Conservation (phyloP, 768 basidiomycete genomes). For the Kwoniella botswanensis region DNA sequence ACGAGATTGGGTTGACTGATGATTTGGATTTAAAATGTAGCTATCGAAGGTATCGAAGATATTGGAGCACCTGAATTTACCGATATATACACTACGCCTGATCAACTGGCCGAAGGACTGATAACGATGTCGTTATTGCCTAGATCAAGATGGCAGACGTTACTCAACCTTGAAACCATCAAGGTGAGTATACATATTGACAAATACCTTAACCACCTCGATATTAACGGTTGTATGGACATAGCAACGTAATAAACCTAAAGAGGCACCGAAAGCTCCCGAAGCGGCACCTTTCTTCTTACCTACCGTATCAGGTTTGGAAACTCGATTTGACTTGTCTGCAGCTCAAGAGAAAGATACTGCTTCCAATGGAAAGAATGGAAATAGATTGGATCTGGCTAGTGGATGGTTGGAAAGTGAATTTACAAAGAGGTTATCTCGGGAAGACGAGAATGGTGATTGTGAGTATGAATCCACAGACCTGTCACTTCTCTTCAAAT, state of each 20-base stretch:
- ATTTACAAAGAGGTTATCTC: constrained; percentile 70
- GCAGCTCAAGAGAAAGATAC: constrained; percentile 15
- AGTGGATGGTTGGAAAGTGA: constrained; percentile 61
- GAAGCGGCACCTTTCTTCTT: constrained; percentile 98
- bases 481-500: background rate
- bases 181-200: constrained; percentile 64
- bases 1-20: background rate
- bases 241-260: constrained; percentile 94
- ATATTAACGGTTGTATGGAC: background rate
- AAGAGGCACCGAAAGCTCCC: constrained; percentile 90
- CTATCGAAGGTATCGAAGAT: constrained; percentile 72
- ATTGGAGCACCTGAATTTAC: constrained; percentile 66
- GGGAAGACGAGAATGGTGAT: constrained; percentile 66
- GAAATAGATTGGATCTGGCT: constrained; percentile 54
- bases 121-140: constrained; percentile 91
- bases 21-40: constrained; percentile 57
- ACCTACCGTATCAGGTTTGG: constrained; percentile 86
- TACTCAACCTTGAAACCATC: constrained; percentile 95
- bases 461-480: constrained; percentile 65
- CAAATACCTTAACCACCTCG: background rate
- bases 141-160: constrained; percentile 90
- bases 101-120: constrained; percentile 86
- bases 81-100: constrained; percentile 81
- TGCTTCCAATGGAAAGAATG: constrained; percentile 40
- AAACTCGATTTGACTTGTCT: constrained; percentile 73